These are phyloP conservation scores for Miamiensis avidus DNA, from an alignment of 169 alveolate species.

Conservation along the genomic window DNA sequence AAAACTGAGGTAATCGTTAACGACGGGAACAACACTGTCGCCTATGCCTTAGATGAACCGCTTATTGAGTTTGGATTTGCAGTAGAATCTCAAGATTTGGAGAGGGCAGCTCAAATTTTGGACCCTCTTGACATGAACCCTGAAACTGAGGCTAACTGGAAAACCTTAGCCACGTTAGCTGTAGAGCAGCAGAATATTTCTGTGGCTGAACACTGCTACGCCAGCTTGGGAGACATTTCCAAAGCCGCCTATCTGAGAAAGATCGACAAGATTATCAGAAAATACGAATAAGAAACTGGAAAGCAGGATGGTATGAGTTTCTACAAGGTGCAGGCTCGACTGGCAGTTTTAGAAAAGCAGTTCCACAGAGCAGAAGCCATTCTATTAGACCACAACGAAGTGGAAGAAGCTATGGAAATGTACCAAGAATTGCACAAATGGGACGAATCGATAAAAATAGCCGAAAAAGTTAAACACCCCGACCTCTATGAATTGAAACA, in stretches of 20 bases:
- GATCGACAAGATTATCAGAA: slow-evolving; percentile 71
- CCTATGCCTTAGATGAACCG: slow-evolving; percentile 90
- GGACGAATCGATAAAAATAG: slow-evolving; percentile 88
- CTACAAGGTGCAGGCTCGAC: slow-evolving; percentile 85
- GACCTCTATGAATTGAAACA: slow-evolving; percentile 85
- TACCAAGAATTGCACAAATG: slow-evolving; percentile 93
- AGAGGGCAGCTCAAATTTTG: slow-evolving; percentile 87
- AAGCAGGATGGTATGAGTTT: slow-evolving; percentile 66
- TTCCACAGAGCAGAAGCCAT: slow-evolving; percentile 93
- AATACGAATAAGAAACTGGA: slow-evolving; percentile 51
- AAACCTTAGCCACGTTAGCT: slow-evolving; percentile 89
- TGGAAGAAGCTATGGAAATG: slow-evolving; percentile 95
- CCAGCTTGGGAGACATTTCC: slow-evolving; percentile 91
- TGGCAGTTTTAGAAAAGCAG: slow-evolving; percentile 89
- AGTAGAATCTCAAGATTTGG: slow-evolving; percentile 86
- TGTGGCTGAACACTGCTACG: slow-evolving; percentile 93
- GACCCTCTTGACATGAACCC: slow-evolving; percentile 86
- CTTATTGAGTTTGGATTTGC: slow-evolving; percentile 92
- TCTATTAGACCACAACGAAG: slow-evolving; percentile 84
- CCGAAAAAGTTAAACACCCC: slow-evolving; percentile 91
- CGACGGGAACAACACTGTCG: slow-evolving; percentile 83
- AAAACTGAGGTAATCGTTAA: slow-evolving; percentile 90
- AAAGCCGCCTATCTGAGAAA: slow-evolving; percentile 88
- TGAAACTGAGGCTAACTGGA: slow-evolving; percentile 94
- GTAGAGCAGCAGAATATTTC: slow-evolving; percentile 82